Evolutionary conservation across 2,329 filamentous ascomycete species (phyloP), one percentile per base, ranked within the genome.

Genomic region (Neophaeococcomyces aloes): DNA sequence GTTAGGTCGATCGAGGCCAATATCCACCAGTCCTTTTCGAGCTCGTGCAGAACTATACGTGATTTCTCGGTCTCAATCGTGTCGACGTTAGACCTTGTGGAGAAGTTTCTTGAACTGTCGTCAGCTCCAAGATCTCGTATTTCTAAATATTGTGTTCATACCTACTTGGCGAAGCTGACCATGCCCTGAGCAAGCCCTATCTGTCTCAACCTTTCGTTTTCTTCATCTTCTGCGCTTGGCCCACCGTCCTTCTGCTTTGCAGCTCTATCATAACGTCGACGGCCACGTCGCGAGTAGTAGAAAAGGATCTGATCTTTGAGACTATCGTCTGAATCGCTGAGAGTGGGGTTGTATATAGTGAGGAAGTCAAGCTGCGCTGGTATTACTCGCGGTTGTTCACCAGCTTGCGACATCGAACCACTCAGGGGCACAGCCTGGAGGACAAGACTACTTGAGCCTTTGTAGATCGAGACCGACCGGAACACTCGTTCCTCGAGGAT

Each of bases 171-270:
- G 66, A 98, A 98, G 60, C 81, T 84, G 47, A 94, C 82, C 82
- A 96, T 94, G 60, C 88, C 91, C 67, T 98, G 91, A 31, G 91
- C 91, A 50, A 98, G 77, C 29, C 91, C 91, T 60, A 98, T 87
- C 69, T 95, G 88, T 52, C 91, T 78, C 56, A 96, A 69, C 55
- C 81, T 82, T 66, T 94, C 84, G 63, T 96, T 91, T 58, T 79
- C 78, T 57, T 87, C 79, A 52, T 85, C 78, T 38, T 75, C 67
- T 7, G 56, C 54, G 21, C 63, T 56, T 29, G 56, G 51, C 33
- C 56, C 52, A 41, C 59, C 18, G 49, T 55, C 37, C 47, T 50
- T 32, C 30, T 46, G 32, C 46, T 45, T 29, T 35, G 47, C 25
- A 42, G 29, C 38, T 29, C 10, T 8, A 3, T 37, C 23, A 30